Base-by-base conservation (phyloP, 2,329 filamentous ascomycete species). In the Exophiala phaeomuriformis region DNA sequence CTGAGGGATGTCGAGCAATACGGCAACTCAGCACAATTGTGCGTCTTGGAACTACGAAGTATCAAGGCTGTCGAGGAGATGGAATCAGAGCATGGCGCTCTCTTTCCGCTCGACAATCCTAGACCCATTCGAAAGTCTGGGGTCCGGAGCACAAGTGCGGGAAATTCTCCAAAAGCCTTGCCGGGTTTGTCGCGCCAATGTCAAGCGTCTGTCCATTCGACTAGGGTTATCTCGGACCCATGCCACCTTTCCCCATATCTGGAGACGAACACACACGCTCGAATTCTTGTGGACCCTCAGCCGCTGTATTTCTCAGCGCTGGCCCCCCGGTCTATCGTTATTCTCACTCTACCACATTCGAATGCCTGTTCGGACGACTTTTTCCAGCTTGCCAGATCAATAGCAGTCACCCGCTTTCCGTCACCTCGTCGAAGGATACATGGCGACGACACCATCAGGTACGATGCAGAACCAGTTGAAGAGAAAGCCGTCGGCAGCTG, bases 401-500 rank as follows among this genome's bases (percentile, higher is more conserved):
- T 9, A 44, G 10, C 44, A 4, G 31, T 32, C 32, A 28, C 30
- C 27, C 7, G 7, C 41, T 29, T 27, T 6, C 27, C 9, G 5
- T 28, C 9, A 28, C 41, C 5, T 7, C 5, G 19, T 41, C n/a
- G 27, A 40, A 28, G 5, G 30, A 29, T 10, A 43, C 42, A 45
- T 45, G 39, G 48, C 55, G 36, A 46, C 45, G 31, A 47, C 43
- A 30, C n/a, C 8, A 27, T 4, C 35, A 47, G 37, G 39, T 31
- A 36, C 35, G n/a, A 54, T 53, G 54, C 52, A 52, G 12, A 41
- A 41, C 40, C 67, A 69, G 54, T 66, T 65, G 56, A 84, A 83
- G 69, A 75, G 81, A 58, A 82, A 81, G 63, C 76, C 77, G 41
- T 75, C 77, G 39, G 71, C 75, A 53, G 79, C 80, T 29, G 79